Conservation (phyloP, 2,329 filamentous ascomycete genomes). For the Chaetomium olivaceum region DNA sequence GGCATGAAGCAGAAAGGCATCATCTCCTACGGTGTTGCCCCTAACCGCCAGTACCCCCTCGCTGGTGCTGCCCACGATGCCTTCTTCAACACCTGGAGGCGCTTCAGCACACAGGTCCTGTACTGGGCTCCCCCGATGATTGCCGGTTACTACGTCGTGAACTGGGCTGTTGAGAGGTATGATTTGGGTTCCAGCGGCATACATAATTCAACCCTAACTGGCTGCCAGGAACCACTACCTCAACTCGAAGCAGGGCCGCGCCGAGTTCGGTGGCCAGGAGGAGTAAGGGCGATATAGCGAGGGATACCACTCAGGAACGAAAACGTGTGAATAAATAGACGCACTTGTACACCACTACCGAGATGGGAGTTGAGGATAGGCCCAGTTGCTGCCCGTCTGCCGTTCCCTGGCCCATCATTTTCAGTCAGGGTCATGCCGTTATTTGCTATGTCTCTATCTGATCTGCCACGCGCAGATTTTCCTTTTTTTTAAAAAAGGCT, state of each 20-base stretch:
- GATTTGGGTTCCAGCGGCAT: slow-evolving; percentile 38
- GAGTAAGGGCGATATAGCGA: slow-evolving; percentile 40
- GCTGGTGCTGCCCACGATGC: slow-evolving; percentile 76
- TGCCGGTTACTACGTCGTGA: slow-evolving; percentile 76
- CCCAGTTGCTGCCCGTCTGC: slow-evolving; percentile 10
- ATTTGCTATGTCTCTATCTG: not conserved
- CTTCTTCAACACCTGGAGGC: slow-evolving; percentile 93
- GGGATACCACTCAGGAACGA: not conserved
- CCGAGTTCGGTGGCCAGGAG: slow-evolving; percentile 49
- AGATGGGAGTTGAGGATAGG: slow-evolving; percentile 27
- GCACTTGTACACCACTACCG: slow-evolving; percentile 33
- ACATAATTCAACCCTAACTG: slow-evolving; percentile 24
- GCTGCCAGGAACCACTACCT: slow-evolving; percentile 72
- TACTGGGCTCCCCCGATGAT: slow-evolving; percentile 83
- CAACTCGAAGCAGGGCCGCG: slow-evolving; percentile 75
- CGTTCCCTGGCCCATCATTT: not conserved
- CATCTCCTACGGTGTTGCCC: slow-evolving; percentile 71
- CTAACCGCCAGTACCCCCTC: slow-evolving; percentile 87
- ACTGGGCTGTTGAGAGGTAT: slow-evolving; percentile 91
- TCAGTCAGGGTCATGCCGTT: not conserved
- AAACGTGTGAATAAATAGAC: slow-evolving; percentile 30
- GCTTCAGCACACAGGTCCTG: slow-evolving; percentile 81
- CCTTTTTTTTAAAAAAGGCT: no score
- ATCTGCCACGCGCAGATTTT: not conserved
- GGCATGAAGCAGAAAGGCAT: slow-evolving; percentile 64